Evolutionary conservation across 768 basidiomycete species (phyloP), one percentile per base, ranked within the genome.

Genomic region (Agrocybe praecox): DNA sequence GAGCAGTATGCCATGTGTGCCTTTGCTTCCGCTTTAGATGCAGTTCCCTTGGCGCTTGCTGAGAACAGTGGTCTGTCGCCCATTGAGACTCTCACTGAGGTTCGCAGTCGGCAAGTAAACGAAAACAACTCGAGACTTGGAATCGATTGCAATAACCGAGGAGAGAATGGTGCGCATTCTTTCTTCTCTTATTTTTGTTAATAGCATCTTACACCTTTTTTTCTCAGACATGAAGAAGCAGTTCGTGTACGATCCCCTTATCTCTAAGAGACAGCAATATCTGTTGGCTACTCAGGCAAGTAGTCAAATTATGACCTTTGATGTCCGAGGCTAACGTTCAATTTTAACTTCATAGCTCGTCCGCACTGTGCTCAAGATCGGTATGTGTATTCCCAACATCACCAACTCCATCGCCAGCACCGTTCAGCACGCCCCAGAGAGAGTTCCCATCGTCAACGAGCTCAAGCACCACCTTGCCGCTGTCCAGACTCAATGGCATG

Each of bases 1-100:
- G 97, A 99, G 75, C 97, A 99, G 79, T 99, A 99, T 68, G 97
- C 97, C 2, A 98, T 99, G 96, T 89, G 96, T 49, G 96, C 97
- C n/a, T 99, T 98, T 71, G 84, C 97, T 3, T 91, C 92, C 32
- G 96, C 97, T 14, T 79, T 99, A 8, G 97, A 99, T 66, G 84
- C 94, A n/a, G 77, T 98, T 48, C 97, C 97, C 2, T 84, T 99
- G 12, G 97, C 97, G 4, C 81, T 99, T 11, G 97, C 97, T 14
- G 97, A 99, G 74, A 99, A 99, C 80, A 96, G 94, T 58, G 97
- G 97, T 52, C 74, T 98, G 44, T 88, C 92, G 14, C 97, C 97
- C 11, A 99, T 99, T 58, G 95, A 96, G 74, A 97, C 95, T 6
- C 82, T 99, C n/a, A 88, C 97, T 2, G 90, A 95, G 56, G 90